phyloP scores from a whole-genome alignment of 2,329 filamentous ascomycete species.

The Trichocomaceae sp. region DNA sequence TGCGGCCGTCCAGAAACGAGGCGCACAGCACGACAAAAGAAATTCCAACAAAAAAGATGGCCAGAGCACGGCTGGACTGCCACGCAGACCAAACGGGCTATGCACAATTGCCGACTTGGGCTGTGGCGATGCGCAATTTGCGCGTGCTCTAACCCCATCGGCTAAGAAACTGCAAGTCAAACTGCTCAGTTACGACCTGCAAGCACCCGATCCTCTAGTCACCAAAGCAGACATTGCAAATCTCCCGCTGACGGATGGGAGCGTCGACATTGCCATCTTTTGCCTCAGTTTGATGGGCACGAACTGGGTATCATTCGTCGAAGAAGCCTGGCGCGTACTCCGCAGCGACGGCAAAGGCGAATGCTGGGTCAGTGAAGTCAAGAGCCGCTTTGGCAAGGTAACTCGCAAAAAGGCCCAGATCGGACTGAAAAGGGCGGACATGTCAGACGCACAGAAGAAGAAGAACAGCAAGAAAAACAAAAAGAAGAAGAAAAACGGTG shows the following conservation, averaged over 20 bases:
- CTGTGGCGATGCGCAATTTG: slow-evolving; percentile 83
- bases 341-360: slow-evolving; percentile 78
- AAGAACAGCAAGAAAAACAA: slow-evolving; percentile 40
- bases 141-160: slow-evolving; percentile 56
- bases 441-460: slow-evolving; percentile 37
- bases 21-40: slow-evolving; percentile 38
- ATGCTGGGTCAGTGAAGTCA: slow-evolving; percentile 96
- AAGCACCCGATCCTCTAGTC: slow-evolving; percentile 66
- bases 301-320: slow-evolving; percentile 94
- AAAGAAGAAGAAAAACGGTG: slow-evolving; percentile 38
- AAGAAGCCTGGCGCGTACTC: slow-evolving; percentile 87
- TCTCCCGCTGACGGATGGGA: slow-evolving; percentile 67
- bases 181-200: slow-evolving; percentile 80
- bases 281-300: slow-evolving; percentile 98
- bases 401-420: slow-evolving; percentile 37
- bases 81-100: slow-evolving; percentile 59
- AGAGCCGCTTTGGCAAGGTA: slow-evolving; percentile 72
- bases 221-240: slow-evolving; percentile 84
- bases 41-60: slow-evolving; percentile 24
- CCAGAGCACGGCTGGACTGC: slow-evolving; percentile 42
- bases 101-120: slow-evolving; percentile 86
- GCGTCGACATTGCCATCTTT: slow-evolving; percentile 83
- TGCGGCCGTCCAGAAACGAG: slow-evolving; percentile 61
- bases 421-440: slow-evolving; percentile 29
- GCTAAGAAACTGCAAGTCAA: slow-evolving; percentile 63